phyloP scores from a whole-genome alignment of 345 rosid genomes.

The Ailanthus altissimus region DNA sequence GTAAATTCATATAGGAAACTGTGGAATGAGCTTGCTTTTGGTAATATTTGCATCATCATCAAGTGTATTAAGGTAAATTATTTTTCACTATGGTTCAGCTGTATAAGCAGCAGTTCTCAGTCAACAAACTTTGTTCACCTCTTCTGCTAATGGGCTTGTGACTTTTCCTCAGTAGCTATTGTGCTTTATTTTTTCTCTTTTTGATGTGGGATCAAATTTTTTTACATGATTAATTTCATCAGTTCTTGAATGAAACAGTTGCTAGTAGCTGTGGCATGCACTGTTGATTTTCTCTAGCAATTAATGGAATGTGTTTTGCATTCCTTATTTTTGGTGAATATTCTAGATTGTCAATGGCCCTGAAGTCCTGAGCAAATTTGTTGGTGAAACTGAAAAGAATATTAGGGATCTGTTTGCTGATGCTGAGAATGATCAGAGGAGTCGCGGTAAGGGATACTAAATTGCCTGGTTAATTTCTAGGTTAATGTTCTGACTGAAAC shows the following conservation, averaged over 20 bases:
- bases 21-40: not conserved
- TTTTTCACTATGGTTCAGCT: not conserved
- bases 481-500: conserved; percentile 10
- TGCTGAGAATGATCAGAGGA: conserved; percentile 94
- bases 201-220: not conserved
- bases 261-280: not conserved
- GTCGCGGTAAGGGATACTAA: conserved; percentile 55
- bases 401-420: conserved; percentile 95
- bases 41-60: not conserved
- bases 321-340: conserved; percentile 29
- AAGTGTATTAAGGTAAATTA: not conserved
- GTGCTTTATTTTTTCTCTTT: not conserved
- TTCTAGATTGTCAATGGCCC: conserved; percentile 93
- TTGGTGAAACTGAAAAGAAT: conserved; percentile 98
- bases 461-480: conserved; percentile 16
- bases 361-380: conserved; percentile 96
- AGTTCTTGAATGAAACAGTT: not conserved
- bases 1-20: not conserved
- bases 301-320: conserved; percentile 6
- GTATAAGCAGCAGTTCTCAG: not conserved
- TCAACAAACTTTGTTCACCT: not conserved
- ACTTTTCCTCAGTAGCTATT: too few species aligned
- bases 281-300: conserved; percentile 13
- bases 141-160: not conserved
- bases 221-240: not conserved